Evolutionary conservation across 192 early-diverging fungal species (phyloP).

Genomic region (Backusella tarrabulga): DNA sequence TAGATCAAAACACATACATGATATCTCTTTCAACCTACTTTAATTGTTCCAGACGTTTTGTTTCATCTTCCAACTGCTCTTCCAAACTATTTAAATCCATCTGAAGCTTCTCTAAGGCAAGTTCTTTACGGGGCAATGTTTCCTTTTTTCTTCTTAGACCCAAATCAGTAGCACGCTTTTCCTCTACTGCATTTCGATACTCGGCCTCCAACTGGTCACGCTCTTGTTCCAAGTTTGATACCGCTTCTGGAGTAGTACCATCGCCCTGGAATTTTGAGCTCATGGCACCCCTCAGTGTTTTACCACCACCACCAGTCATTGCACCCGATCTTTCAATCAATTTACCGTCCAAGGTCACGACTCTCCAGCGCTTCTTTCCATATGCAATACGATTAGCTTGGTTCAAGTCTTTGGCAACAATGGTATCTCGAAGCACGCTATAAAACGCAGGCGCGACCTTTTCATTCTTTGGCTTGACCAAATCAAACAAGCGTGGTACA

Average conservation of each 20-base stretch:
- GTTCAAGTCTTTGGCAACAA: slow-evolving; percentile 80
- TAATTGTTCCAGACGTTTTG: slow-evolving; percentile 58
- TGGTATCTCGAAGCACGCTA: slow-evolving; percentile 79
- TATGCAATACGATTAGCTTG: slow-evolving; percentile 90
- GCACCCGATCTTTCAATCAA: slow-evolving; percentile 90
- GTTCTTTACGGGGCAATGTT: slow-evolving; percentile 56
- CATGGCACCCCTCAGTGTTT: slow-evolving; percentile 83
- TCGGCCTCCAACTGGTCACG: slow-evolving; percentile 58
- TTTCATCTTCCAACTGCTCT: slow-evolving; percentile 65
- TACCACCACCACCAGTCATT: slow-evolving; percentile 89
- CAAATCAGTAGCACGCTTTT: slow-evolving; percentile 38
- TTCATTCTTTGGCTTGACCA: slow-evolving; percentile 74
- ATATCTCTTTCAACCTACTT: slow-evolving; percentile 34
- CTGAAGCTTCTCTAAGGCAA: slow-evolving; percentile 63
- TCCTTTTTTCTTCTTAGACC: slow-evolving; percentile 52
- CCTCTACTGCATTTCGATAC: slow-evolving; percentile 46
- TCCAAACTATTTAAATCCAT: slow-evolving; percentile 71
- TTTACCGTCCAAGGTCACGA: slow-evolving; percentile 91
- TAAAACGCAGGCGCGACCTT: slow-evolving; percentile 84
- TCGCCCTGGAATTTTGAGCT: slow-evolving; percentile 66
- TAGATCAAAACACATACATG: background rate
- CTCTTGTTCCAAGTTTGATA: slow-evolving; percentile 59
- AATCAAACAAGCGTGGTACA: slow-evolving; percentile 87
- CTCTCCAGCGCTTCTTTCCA: slow-evolving; percentile 78
- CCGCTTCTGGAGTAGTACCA: slow-evolving; percentile 50